A percentile compares a stretch with the other conserved stretches of the same genome.
Conservation (phyloP, 257 asterid genomes). For the Scutellaria baicalensis region DNA sequence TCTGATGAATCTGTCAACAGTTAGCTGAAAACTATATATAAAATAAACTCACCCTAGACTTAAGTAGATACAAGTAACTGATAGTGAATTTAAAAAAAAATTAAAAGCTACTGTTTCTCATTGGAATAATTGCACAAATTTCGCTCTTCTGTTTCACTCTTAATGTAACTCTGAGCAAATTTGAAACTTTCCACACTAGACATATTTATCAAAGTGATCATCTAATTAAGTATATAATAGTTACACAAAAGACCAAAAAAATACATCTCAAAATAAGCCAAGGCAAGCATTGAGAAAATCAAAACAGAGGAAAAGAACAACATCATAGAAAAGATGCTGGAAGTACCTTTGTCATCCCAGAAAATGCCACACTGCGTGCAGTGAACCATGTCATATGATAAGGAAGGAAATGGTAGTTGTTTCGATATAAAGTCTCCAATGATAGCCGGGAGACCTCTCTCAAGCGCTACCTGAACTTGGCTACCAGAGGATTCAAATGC, state of each 20-base stretch:
- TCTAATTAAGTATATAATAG: not conserved
- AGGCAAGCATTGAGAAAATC: conserved; percentile 5
- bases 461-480: conserved; percentile 95
- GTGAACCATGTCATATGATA: conserved; percentile 95
- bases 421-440: conserved; percentile 72
- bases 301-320: not conserved
- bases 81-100: not conserved
- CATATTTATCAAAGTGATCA: not conserved
- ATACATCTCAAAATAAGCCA: not conserved
- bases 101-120: not conserved
- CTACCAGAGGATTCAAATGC: conserved; percentile 92
- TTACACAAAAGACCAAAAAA: not conserved
- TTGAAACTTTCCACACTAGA: not conserved
- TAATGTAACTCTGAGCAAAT: conserved; percentile 1
- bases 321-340: not conserved
- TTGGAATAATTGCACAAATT: not conserved
- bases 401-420: conserved; percentile 91
- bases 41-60: not conserved
- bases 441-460: conserved; percentile 98
- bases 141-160: not conserved
- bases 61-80: not conserved
- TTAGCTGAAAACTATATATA: not conserved
- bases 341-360: conserved; percentile 90
- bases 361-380: conserved; percentile 89
- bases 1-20: not conserved